These are phyloP conservation scores for Aspergillus sp. DNA, from an alignment of 2,329 filamentous ascomycete species.

Conservation along the genomic window DNA sequence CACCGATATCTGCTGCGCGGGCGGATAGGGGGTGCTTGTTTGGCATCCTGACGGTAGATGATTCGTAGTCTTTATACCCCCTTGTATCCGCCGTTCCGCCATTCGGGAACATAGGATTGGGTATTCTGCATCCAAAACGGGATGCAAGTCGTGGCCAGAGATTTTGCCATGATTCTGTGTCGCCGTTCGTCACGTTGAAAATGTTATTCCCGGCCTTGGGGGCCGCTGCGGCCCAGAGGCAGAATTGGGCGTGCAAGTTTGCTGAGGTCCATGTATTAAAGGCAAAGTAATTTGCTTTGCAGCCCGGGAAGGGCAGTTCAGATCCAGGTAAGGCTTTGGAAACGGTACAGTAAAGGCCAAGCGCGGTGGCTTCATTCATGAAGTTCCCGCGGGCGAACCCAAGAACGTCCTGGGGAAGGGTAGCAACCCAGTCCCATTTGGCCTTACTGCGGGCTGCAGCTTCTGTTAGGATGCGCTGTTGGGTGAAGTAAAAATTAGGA, in stretches of 20 bases:
- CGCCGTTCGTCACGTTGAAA: constrained; percentile 46
- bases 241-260: constrained; percentile 36
- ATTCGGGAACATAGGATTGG: constrained; percentile 22
- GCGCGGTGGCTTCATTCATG: constrained; percentile 44
- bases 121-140: constrained; percentile 35
- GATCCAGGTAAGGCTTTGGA: constrained; percentile 31
- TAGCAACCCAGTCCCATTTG: constrained; percentile 44
- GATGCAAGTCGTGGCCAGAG: constrained; percentile 44
- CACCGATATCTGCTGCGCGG: constrained; percentile 23
- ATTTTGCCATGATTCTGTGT: constrained; percentile 38
- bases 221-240: constrained; percentile 36
- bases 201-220: constrained; percentile 35
- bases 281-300: constrained; percentile 31
- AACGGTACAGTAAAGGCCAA: constrained; percentile 42
- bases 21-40: constrained; percentile 23
- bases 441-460: constrained; percentile 24
- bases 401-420: constrained; percentile 49
- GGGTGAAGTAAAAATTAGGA: constrained; percentile 55
- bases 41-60: constrained; percentile 16
- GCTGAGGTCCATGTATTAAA: constrained; percentile 38
- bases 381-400: constrained; percentile 43
- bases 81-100: constrained; percentile 13
- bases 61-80: constrained; percentile 9
- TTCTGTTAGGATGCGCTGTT: constrained; percentile 47
- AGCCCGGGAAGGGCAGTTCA: constrained; percentile 35